Conservation (phyloP, 306 rosid genomes). For the Glycyrrhiza uralensis region DNA sequence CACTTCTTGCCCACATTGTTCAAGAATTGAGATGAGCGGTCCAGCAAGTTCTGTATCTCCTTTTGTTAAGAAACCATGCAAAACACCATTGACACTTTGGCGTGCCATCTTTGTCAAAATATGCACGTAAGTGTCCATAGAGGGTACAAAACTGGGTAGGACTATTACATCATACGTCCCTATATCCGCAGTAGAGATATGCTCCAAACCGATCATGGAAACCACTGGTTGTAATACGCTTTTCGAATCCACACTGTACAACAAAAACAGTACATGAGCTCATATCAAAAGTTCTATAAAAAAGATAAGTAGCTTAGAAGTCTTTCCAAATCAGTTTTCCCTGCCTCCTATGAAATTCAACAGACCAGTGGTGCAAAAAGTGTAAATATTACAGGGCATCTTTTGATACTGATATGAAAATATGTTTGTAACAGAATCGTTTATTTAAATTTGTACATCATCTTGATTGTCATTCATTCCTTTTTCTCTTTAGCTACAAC, state of each 20-base stretch:
- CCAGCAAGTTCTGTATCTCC: slow-evolving; percentile 41
- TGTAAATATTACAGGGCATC: not conserved
- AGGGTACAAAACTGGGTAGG: slow-evolving; percentile 43
- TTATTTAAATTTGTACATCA: not conserved
- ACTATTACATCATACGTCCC: slow-evolving; percentile 47
- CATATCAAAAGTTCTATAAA: not conserved
- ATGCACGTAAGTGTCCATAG: slow-evolving; percentile 41
- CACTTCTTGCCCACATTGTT: slow-evolving; percentile 64
- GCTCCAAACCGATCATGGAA: slow-evolving; percentile 38
- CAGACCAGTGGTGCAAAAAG: not conserved
- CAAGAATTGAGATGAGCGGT: slow-evolving; percentile 47
- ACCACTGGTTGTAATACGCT: slow-evolving; percentile 25
- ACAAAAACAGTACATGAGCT: slow-evolving; percentile 25
- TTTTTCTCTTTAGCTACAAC: not conserved
- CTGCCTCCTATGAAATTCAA: not conserved
- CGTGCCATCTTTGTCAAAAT: slow-evolving; percentile 64
- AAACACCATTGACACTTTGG: slow-evolving; percentile 46
- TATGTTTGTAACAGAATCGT: not conserved
- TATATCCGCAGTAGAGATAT: slow-evolving; percentile 39
- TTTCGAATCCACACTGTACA: slow-evolving; percentile 36
- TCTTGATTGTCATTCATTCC: not conserved
- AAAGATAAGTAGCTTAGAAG: not conserved
- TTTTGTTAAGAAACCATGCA: slow-evolving; percentile 53
- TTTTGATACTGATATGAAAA: slow-evolving; percentile 1
- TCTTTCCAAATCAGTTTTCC: not conserved